A percentile compares a stretch with the other conserved stretches of the same genome.
Conservation (phyloP, 768 basidiomycete genomes). For the Boletus bicolor region DNA sequence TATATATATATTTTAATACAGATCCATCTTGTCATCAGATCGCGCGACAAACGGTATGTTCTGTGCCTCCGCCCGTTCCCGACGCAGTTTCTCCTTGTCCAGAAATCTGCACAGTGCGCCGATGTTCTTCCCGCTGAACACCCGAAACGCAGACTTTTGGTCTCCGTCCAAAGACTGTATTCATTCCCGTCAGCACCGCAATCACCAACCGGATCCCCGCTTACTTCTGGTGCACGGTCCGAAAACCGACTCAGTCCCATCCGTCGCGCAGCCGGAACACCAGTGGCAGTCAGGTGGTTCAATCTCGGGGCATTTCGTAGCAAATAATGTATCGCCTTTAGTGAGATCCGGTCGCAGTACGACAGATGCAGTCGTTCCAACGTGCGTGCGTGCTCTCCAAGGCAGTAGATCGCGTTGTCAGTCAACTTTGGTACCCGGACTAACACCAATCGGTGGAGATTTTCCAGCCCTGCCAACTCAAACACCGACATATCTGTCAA, state of each 20-base stretch:
- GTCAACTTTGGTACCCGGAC: constrained; percentile 81
- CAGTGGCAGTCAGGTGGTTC: constrained; percentile 76
- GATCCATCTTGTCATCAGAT: constrained; percentile 60
- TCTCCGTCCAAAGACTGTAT: constrained; percentile 59
- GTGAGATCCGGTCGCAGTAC: constrained; percentile 78
- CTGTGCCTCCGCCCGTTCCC: constrained; percentile 53
- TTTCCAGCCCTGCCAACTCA: constrained; percentile 68
- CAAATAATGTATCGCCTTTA: constrained; percentile 71
- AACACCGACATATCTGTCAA: constrained; percentile 84
- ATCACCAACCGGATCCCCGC: constrained; percentile 18
- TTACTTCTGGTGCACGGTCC: constrained; percentile 60
- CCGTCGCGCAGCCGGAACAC: constrained; percentile 69
- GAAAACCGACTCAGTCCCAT: constrained; percentile 76
- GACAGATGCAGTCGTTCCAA: constrained; percentile 84
- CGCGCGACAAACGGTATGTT: constrained; percentile 59
- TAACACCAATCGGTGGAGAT: constrained; percentile 73
- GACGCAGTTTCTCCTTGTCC: constrained; percentile 62
- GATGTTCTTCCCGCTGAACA: constrained; percentile 73
- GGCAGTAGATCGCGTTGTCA: constrained; percentile 74
- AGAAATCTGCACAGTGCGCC: constrained; percentile 60
- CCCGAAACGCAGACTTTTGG: constrained; percentile 72
- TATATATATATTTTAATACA: constrained; percentile 41
- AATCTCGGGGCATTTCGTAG: constrained; percentile 57
- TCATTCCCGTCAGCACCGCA: constrained; percentile 1
- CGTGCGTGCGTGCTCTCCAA: constrained; percentile 66